Evolutionary conservation across 257 asterid species (phyloP), one percentile per base, ranked within the genome.

Genomic region (Nicotiana paniculata): DNA sequence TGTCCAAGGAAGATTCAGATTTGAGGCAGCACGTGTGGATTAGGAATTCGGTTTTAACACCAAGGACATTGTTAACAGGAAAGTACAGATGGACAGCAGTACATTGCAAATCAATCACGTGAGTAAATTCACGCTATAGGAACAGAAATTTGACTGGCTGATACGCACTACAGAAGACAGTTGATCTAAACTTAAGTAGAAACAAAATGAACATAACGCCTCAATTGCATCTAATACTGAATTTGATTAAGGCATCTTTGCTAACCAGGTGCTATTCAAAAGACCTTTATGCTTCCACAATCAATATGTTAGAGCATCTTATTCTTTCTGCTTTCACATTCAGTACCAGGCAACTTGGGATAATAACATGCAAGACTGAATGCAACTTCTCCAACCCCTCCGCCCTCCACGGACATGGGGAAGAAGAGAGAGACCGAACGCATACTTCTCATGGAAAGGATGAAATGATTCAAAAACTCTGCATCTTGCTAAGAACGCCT

Each of bases 311-410:
- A n/a, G 59, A 70, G 59, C 59, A 72, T 43, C 78, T 21, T 24
- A 72, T 72, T 72, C 78, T 72, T 72, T 46, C 59, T 72, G 78
- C 58, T 72, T 63, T 63, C 37, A 28, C 37, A 63, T 12, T 62
- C 39, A 0, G 3, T 63, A 2, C n/a, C 69, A 10, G 18, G 18
- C 6, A 26, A 26, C 18, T 63, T 26, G 17, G 37, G 69, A 62
- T 62, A 32, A 62, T 62, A 61, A 24, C 32, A 59, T 59, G 66
- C 21, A 59, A 59, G 30, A 61, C 6, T 4, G 8, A 24, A 11
- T 62, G 17, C 68, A 26, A 62, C 68, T 62, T 62, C 3, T 21
- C 33, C 17, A 24, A 3, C 13, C 66, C 32, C 33, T 58, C 28
- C 64, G 18, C 15, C 32, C 66, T 18, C 28, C 64, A 58, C 5